Evolutionary conservation across 1,284 basidiomycete genomes (phyloP).

Genomic region (Sanghuangporus baumii): DNA sequence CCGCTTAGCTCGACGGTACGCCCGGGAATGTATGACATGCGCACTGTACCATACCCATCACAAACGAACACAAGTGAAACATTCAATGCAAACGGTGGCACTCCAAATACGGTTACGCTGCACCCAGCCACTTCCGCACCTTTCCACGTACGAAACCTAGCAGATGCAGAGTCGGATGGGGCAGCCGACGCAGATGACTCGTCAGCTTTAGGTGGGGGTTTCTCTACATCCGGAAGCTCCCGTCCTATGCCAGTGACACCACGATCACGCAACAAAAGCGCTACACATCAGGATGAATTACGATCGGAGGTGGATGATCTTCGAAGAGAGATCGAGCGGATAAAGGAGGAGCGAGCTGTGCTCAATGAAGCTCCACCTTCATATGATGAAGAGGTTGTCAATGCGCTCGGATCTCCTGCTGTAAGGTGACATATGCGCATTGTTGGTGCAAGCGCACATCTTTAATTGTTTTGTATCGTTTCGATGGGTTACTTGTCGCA

Average conservation of each 20-base stretch:
- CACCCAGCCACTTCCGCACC: not conserved
- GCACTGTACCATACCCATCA: not conserved
- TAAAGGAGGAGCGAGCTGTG: constrained; percentile 17
- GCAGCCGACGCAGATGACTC: not conserved
- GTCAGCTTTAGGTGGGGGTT: not conserved
- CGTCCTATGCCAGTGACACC: not conserved
- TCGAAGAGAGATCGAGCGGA: constrained; percentile 23
- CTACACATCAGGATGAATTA: constrained; percentile 11
- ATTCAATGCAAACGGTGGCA: not conserved
- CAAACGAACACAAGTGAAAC: not conserved
- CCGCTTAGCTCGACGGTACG: not conserved
- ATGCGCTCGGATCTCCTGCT: not conserved
- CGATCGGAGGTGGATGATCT: constrained; percentile 22
- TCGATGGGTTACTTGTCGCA: not conserved
- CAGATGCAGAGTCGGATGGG: not conserved
- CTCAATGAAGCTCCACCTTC: constrained; percentile 5
- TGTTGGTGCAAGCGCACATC: not conserved
- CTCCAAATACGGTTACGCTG: not conserved
- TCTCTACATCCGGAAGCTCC: not conserved
- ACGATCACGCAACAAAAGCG: not conserved
- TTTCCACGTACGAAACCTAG: not conserved
- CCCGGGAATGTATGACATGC: not conserved
- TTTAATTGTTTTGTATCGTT: not conserved
- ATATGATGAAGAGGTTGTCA: constrained; percentile 4
- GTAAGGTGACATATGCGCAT: not conserved